Evolutionary conservation across 495 filamentous ascomycete genomes (phyloP).

Genomic region (Cudoniella acicularis): DNA sequence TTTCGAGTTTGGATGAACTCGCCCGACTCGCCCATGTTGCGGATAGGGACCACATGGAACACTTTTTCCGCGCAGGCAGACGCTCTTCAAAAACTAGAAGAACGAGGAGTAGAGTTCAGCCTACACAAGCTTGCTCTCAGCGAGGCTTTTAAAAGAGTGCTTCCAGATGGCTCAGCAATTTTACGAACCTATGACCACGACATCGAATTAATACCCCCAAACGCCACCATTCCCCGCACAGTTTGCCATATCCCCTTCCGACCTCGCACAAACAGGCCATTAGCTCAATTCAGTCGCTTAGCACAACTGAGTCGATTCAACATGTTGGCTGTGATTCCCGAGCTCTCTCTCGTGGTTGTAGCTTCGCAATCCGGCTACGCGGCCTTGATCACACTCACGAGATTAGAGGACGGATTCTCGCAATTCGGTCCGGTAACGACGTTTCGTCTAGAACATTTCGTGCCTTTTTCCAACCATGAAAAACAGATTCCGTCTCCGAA

Average conservation of each 20-base stretch:
- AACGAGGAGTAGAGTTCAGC: background rate
- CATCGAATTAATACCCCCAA: conserved; percentile 53
- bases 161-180: conserved; percentile 30
- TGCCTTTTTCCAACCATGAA: conserved; percentile 37
- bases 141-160: background rate
- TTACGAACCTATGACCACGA: conserved; percentile 57
- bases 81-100: background rate
- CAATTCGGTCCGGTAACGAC: conserved; percentile 8
- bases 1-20: no score
- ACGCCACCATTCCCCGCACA: conserved; percentile 23
- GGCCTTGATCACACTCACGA: conserved; percentile 67
- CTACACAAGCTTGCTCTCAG: background rate
- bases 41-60: no score
- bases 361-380: conserved; percentile 73
- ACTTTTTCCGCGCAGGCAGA: no score
- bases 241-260: conserved; percentile 27
- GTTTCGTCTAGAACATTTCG: conserved; percentile 54
- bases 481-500: background rate
- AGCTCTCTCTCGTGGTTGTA: conserved; percentile 70
- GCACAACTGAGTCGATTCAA: no score
- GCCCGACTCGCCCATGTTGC: no score
- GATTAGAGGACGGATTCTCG: conserved; percentile 19
- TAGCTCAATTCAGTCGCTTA: conserved; percentile 41
- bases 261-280: conserved; percentile 37
- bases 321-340: conserved; percentile 71